Conservation (phyloP, 2,329 filamentous ascomycete genomes). For the Neopestalotiopsis sp. region DNA sequence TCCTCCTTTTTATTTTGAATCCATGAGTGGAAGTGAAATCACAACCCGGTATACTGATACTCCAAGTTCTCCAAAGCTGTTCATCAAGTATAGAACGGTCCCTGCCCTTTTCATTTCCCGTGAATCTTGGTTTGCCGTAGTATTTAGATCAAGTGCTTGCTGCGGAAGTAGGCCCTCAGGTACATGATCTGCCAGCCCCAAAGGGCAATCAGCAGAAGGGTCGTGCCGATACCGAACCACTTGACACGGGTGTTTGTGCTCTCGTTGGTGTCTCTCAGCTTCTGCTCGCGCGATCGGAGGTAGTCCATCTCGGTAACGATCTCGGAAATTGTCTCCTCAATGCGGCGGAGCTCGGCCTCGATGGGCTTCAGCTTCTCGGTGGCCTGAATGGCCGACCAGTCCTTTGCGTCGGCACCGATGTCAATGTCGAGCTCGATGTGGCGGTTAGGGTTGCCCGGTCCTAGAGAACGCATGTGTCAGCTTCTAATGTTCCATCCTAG, state of each 20-base stretch:
- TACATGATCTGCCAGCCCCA: slow-evolving; percentile 99
- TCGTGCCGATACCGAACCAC: slow-evolving; percentile 96
- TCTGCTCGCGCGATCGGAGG: slow-evolving; percentile 86
- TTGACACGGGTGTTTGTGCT: slow-evolving; percentile 99
- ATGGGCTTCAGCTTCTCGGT: slow-evolving; percentile 97
- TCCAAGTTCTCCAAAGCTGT: not conserved
- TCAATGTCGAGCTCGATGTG: slow-evolving; percentile 92
- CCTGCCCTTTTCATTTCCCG: slow-evolving; percentile 3
- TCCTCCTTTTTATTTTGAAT: slow-evolving; percentile 21
- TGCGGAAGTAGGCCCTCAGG: slow-evolving; percentile 94
- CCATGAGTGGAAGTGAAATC: slow-evolving; percentile 11
- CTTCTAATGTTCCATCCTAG: not conserved
- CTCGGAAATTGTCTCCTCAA: slow-evolving; percentile 89
- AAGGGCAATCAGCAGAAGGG: slow-evolving; percentile 85
- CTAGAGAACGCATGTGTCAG: not conserved
- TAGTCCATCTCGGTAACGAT: slow-evolving; percentile 97
- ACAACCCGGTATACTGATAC: not conserved
- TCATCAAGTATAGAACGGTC: not conserved
- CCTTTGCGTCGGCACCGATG: slow-evolving; percentile 95
- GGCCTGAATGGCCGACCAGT: slow-evolving; percentile 96
- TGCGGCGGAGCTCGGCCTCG: slow-evolving; percentile 89
- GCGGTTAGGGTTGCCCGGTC: slow-evolving; percentile 58
- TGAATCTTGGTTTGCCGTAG: not conserved
- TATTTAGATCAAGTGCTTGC: slow-evolving; percentile 40
- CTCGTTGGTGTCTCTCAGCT: slow-evolving; percentile 97